phyloP scores from a whole-genome alignment of 129 eudicot species.

The Apium graveolens region DNA sequence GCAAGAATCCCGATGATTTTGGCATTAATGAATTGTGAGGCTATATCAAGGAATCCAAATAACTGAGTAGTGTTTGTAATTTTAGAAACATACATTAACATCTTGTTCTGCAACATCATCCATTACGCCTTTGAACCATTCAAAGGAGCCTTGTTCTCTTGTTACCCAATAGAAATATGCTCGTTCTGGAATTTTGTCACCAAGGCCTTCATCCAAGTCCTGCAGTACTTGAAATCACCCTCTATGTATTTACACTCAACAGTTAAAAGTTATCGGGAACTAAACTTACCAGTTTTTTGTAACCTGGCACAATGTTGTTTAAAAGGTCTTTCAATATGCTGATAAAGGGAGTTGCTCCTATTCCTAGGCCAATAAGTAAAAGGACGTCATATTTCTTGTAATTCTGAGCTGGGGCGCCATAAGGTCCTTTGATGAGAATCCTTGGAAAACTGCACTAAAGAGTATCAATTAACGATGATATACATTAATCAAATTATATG shows the following conservation, averaged over 20 bases:
- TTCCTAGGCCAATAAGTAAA: slow-evolving; percentile 77
- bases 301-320: slow-evolving; percentile 26
- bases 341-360: slow-evolving; percentile 94
- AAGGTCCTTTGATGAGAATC: slow-evolving; percentile 75
- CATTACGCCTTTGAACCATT: slow-evolving; percentile 98
- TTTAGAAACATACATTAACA: slow-evolving; percentile 36
- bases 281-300: slow-evolving; percentile 19
- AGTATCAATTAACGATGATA: neutral
- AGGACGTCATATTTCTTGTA: slow-evolving; percentile 60
- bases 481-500: neutral
- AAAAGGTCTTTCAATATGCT: slow-evolving; percentile 81
- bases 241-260: neutral
- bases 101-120: slow-evolving; percentile 83
- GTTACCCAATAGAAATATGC: slow-evolving; percentile 98
- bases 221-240: neutral
- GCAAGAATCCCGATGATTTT: neutral
- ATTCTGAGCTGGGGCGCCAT: slow-evolving; percentile 89
- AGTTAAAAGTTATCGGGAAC: neutral
- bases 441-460: slow-evolving; percentile 45
- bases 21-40: neutral
- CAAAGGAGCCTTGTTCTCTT: slow-evolving; percentile 91
- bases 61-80: neutral
- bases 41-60: neutral
- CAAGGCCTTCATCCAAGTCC: neutral
- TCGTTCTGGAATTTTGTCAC: slow-evolving; percentile 28